Evolutionary conservation across 768 basidiomycete genomes (phyloP).

Genomic region (Mrakia blollopis): DNA sequence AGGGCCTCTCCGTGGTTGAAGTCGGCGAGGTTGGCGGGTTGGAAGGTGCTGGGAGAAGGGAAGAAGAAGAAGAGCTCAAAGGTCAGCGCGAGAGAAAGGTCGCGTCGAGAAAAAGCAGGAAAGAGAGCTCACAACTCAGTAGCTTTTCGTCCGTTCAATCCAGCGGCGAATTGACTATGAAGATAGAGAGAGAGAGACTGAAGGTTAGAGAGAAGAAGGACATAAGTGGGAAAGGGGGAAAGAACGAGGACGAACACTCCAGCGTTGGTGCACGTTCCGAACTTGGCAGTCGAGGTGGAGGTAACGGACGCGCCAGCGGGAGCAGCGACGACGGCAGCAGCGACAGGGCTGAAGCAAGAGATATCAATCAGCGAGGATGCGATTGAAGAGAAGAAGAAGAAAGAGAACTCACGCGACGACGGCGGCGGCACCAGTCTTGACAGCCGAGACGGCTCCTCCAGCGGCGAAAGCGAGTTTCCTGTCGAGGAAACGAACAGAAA

Average conservation of each 20-base stretch:
- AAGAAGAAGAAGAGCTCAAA: background rate
- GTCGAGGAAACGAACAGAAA: background rate
- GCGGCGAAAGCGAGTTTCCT: background rate
- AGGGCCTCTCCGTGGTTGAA: background rate
- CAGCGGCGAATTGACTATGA: no score
- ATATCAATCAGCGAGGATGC: no score
- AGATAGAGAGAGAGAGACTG: no score
- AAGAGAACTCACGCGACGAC: background rate
- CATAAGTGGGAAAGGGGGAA: no score
- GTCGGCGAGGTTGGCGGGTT: background rate
- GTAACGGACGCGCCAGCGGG: background rate
- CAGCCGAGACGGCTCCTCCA: background rate
- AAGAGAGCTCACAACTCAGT: no score
- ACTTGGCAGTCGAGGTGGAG: background rate
- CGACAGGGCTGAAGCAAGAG: no score
- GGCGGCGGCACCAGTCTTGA: background rate
- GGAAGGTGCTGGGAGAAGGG: background rate
- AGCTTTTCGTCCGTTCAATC: no score
- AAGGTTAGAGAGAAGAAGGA: no score
- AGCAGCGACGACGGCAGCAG: background rate
- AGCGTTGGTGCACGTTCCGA: conserved; percentile 8
- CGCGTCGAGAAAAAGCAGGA: no score
- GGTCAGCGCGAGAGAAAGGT: no score
- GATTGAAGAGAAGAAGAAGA: no score
- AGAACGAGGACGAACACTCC: background rate